Conservation (phyloP, 305 asterid genomes). For the Fraxinus greggii region DNA sequence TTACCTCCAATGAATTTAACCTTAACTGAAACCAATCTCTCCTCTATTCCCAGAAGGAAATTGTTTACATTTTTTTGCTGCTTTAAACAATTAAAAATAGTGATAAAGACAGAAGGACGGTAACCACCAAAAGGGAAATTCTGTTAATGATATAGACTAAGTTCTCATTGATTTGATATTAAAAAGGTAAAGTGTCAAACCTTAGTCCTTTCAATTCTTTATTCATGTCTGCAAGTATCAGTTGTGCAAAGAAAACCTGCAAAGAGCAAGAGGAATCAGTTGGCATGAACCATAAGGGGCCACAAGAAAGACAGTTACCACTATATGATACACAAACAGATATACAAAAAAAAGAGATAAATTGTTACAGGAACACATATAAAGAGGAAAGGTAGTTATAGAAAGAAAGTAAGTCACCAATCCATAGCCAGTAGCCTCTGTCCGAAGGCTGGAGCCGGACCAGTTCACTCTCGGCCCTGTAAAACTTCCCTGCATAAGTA, state of each 20-base stretch:
- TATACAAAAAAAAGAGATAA: neutral
- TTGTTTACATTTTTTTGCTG: neutral
- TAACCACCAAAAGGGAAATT: neutral
- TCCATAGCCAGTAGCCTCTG: constrained; percentile 99
- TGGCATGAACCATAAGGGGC: constrained; percentile 18
- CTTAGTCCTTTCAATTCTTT: constrained; percentile 97
- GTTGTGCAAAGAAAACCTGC: constrained; percentile 96
- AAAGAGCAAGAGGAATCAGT: constrained; percentile 26
- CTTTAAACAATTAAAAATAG: neutral
- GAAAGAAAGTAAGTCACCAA: constrained; percentile 49
- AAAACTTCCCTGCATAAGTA: constrained; percentile 84
- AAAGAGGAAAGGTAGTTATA: neutral
- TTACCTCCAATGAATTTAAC: constrained; percentile 12
- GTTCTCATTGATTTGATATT: neutral
- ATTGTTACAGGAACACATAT: neutral
- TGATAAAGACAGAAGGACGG: neutral
- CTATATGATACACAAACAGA: neutral
- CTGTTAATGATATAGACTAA: neutral
- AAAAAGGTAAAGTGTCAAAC: constrained; percentile 38
- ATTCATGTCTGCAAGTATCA: constrained; percentile 92
- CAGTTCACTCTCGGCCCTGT: constrained; percentile 95
- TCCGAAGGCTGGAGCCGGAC: constrained; percentile 96
- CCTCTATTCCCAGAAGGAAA: neutral
- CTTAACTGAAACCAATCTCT: neutral
- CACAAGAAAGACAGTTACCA: constrained; percentile 7